phyloP scores from a whole-genome alignment of 2,329 filamentous ascomycete species.

The Fusarium marasasianum region DNA sequence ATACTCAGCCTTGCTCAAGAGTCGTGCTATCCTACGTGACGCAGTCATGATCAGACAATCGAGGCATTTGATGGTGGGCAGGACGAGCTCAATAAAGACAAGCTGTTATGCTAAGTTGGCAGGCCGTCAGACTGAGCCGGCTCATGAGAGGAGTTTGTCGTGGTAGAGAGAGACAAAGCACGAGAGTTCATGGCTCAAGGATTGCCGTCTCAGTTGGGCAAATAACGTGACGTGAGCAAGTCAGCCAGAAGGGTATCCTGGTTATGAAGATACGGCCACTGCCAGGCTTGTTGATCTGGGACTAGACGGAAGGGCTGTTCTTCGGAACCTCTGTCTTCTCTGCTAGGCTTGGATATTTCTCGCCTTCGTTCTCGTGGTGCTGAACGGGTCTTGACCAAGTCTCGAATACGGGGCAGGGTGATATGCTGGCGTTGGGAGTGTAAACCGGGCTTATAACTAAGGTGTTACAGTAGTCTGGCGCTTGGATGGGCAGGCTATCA shows the following conservation, averaged over 20 bases:
- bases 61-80: rapidly evolving
- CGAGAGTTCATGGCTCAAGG: background rate
- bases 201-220: background rate
- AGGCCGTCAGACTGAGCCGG: rapidly evolving
- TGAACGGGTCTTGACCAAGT: too few relatives aligned
- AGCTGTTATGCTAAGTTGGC: rapidly evolving
- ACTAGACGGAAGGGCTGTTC: background rate
- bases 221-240: background rate
- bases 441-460: rapidly evolving
- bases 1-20: rapidly evolving
- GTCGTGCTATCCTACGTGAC: background rate
- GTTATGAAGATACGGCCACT: background rate
- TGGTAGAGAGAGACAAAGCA: background rate
- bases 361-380: too few relatives aligned
- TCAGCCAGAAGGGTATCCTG: rapidly evolving
- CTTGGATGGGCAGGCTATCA: too few relatives aligned
- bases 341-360: too few relatives aligned
- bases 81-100: background rate
- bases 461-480: too few relatives aligned
- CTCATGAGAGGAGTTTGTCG: background rate
- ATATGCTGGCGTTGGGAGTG: too few relatives aligned
- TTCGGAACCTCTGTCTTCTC: rapidly evolving
- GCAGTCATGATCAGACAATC: background rate
- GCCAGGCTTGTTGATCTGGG: rapidly evolving
- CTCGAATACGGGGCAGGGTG: rapidly evolving